Evolutionary conservation across 352 stramenopile species (phyloP).

Genomic region (Peronospora belbahrii): DNA sequence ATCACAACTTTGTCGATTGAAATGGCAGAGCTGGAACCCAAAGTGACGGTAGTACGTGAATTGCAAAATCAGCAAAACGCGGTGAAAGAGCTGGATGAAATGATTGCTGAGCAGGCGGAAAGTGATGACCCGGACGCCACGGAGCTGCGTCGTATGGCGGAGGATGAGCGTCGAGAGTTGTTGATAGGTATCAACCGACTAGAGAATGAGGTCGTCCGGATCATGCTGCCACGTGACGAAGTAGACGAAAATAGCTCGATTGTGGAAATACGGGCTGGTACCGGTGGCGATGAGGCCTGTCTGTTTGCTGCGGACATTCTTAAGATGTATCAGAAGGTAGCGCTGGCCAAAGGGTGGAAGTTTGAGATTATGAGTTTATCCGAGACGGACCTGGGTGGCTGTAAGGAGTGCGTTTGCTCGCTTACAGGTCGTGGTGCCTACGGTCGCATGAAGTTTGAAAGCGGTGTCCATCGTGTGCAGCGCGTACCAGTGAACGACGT

Average conservation of each 20-base stretch:
- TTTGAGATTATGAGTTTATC: conserved; percentile 87
- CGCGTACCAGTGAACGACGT: conserved; percentile 94
- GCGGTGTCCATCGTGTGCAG: conserved; percentile 96
- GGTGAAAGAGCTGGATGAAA: conserved; percentile 85
- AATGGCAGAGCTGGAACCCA: conserved; percentile 72
- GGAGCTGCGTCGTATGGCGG: conserved; percentile 67
- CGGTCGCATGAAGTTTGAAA: conserved; percentile 97
- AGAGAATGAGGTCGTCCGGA: conserved; percentile 52
- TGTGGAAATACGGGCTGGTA: conserved; percentile 94
- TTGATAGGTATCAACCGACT: conserved; percentile 42
- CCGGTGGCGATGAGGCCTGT: conserved; percentile 93
- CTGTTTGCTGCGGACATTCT: conserved; percentile 93
- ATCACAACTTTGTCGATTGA: conserved; percentile 82
- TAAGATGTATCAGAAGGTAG: conserved; percentile 90
- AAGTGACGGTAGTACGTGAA: conserved; percentile 56
- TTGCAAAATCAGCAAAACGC: conserved; percentile 87
- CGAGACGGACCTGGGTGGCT: conserved; percentile 78
- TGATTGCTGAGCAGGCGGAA: conserved; percentile 51
- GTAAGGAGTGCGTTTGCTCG: conserved; percentile 73
- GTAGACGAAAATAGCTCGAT: conserved; percentile 96
- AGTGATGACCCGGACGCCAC: conserved; percentile 42
- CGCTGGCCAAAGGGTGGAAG: conserved; percentile 78
- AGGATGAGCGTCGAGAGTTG: conserved; percentile 64
- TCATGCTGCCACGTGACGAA: conserved; percentile 75
- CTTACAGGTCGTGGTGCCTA: conserved; percentile 83